Conservation (phyloP, 768 basidiomycete genomes). For the Auriscalpium vulgare region DNA sequence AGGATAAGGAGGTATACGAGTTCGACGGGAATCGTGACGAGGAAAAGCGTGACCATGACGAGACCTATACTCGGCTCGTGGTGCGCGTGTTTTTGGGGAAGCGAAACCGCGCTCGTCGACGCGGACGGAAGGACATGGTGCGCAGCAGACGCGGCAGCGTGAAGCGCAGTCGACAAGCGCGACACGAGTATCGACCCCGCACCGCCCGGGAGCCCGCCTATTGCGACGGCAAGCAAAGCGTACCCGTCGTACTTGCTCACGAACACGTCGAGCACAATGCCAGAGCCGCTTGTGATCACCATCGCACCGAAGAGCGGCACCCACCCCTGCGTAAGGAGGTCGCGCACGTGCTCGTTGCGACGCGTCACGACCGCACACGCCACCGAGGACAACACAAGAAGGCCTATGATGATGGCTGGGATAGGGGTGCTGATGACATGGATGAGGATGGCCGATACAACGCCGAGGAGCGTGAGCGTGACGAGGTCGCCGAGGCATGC, state of each 20-base stretch:
- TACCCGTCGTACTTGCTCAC: conserved; percentile 85
- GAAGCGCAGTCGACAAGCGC: conserved; percentile 81
- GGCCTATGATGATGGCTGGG: conserved; percentile 45
- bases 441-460: conserved; percentile 65
- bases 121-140: conserved; percentile 12
- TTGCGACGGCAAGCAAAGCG: conserved; percentile 78
- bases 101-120: neutral
- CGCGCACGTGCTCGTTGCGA: conserved; percentile 60
- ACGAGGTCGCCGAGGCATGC: conserved; percentile 89
- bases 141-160: conserved; percentile 40
- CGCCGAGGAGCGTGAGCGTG: conserved; percentile 78
- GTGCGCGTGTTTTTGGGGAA: conserved; percentile 9
- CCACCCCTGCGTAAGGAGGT: conserved; percentile 83
- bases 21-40: conserved; percentile 76
- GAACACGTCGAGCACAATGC: conserved; percentile 86
- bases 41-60: conserved; percentile 60
- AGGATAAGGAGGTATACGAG: conserved; percentile 65
- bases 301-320: conserved; percentile 84
- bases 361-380: conserved; percentile 48
- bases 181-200: conserved; percentile 90
- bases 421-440: conserved; percentile 54
- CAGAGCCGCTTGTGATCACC: conserved; percentile 80
- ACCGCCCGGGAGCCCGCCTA: conserved; percentile 84
- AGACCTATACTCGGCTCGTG: conserved; percentile 32
- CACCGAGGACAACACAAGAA: conserved; percentile 39